A percentile compares a stretch with the other conserved stretches of the same genome.
Conservation (phyloP, 106 monocot genomes). For the Phalaenopsis aphrodite region DNA sequence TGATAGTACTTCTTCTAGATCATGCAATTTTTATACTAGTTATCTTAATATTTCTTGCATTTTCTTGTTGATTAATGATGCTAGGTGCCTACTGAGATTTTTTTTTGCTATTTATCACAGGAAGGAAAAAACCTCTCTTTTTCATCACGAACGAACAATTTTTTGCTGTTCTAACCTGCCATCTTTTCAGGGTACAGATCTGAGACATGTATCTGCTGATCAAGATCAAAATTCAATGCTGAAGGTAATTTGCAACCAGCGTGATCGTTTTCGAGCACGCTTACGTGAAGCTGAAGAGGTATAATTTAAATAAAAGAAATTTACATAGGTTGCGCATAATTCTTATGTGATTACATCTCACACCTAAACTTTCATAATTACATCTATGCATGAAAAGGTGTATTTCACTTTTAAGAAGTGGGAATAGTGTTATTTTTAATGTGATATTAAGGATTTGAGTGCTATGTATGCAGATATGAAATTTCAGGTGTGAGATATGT, state of each 20-base stretch:
- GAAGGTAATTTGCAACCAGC: constrained; percentile 95
- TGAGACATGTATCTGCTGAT: constrained; percentile 52
- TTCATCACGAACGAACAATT: background rate
- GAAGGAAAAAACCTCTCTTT: background rate
- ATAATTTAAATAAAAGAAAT: constrained; percentile 5
- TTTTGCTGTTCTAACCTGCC: constrained; percentile 1
- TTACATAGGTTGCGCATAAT: no score
- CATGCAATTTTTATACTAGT: background rate
- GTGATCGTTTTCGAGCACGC: constrained; percentile 82
- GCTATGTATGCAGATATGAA: no score
- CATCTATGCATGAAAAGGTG: no score
- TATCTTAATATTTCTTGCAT: background rate
- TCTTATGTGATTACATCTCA: no score
- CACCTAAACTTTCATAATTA: no score
- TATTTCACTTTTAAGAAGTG: no score
- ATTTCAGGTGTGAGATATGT: no score
- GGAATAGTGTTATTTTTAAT: no score
- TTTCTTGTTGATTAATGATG: background rate
- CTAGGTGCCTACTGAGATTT: no score
- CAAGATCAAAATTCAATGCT: constrained; percentile 99
- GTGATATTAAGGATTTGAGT: no score
- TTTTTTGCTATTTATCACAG: background rate
- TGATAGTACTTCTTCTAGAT: background rate
- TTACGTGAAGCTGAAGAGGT: constrained; percentile 96
- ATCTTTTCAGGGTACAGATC: constrained; percentile 51